Percentiles rank a stretch among this genome's conserved stretches.
Conservation (phyloP, 2,329 filamentous ascomycete species). For the Dactylonectria estremocensis region DNA sequence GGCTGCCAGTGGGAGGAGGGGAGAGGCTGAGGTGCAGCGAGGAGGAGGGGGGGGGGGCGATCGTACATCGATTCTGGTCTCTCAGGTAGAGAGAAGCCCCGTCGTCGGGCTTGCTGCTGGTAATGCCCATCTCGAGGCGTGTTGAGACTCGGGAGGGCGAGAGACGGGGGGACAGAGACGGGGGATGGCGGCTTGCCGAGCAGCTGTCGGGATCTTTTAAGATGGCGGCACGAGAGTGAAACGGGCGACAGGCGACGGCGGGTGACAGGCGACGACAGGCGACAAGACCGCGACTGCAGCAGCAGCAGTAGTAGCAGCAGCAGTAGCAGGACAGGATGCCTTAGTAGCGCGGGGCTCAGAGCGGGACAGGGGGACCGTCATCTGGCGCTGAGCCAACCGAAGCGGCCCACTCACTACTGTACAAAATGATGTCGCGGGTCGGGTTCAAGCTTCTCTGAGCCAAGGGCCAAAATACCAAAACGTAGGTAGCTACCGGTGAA, state of each 20-base stretch:
- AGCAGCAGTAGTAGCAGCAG: constrained; percentile 21
- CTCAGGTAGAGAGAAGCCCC: constrained; percentile 85
- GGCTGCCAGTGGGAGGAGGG: constrained; percentile 13
- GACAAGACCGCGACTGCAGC: constrained; percentile 46
- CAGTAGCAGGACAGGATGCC: constrained; percentile 44
- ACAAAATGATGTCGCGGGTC: constrained; percentile 35
- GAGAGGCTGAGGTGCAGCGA: constrained; percentile 30
- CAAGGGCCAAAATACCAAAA: constrained; percentile 23
- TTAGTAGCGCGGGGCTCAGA: constrained; percentile 51
- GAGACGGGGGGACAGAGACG: constrained; percentile 34
- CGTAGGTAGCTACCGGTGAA: constrained; percentile 17
- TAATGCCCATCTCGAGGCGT: constrained; percentile 84
- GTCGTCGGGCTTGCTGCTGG: constrained; percentile 91
- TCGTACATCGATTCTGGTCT: constrained; percentile 92
- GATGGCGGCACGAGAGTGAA: constrained; percentile 43
- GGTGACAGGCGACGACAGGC: constrained; percentile 34
- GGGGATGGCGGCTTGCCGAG: constrained; percentile 41
- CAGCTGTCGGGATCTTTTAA: constrained; percentile 49
- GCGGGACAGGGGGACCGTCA: constrained; percentile 50
- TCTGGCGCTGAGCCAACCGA: constrained; percentile 51
- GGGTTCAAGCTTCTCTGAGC: constrained; percentile 27
- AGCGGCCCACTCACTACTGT: constrained; percentile 46
- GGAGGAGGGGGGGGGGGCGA: constrained; percentile 36
- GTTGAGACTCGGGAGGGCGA: constrained; percentile 36
- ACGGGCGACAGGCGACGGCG: constrained; percentile 31